Conservation (phyloP, 2,329 filamentous ascomycete species). For the Fusarium irregulare region DNA sequence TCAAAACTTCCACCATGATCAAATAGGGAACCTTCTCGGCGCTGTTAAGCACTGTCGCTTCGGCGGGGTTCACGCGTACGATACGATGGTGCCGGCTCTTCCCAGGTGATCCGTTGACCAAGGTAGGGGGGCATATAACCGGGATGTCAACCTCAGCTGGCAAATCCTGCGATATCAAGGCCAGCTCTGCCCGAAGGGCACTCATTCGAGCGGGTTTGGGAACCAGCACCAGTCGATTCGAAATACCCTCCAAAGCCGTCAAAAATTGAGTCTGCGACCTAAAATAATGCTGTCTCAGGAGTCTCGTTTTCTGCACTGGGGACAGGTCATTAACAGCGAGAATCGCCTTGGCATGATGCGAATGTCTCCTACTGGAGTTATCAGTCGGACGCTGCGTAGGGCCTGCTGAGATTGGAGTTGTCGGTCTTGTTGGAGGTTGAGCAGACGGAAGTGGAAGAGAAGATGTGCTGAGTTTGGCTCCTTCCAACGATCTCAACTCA, state of each 20-base stretch:
- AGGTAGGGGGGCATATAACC: slow-evolving; percentile 79
- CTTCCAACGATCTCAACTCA: slow-evolving; percentile 66
- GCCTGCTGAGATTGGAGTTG: slow-evolving; percentile 68
- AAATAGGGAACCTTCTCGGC: slow-evolving; percentile 88
- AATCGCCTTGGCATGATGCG: slow-evolving; percentile 68
- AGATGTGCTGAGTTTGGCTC: slow-evolving; percentile 74
- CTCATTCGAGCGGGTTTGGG: slow-evolving; percentile 85
- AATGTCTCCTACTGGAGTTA: slow-evolving; percentile 67
- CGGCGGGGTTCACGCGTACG: slow-evolving; percentile 83
- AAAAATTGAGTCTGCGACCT: slow-evolving; percentile 83
- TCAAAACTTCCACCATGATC: slow-evolving; percentile 84
- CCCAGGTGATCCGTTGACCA: slow-evolving; percentile 78
- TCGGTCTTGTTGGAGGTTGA: slow-evolving; percentile 62
- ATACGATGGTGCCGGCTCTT: slow-evolving; percentile 85
- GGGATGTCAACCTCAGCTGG: slow-evolving; percentile 88
- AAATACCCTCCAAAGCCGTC: slow-evolving; percentile 84
- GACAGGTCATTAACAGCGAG: slow-evolving; percentile 72
- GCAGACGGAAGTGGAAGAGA: slow-evolving; percentile 74
- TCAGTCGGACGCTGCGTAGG: slow-evolving; percentile 60
- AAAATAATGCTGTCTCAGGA: slow-evolving; percentile 85
- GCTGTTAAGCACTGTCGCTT: slow-evolving; percentile 87
- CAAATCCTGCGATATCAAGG: slow-evolving; percentile 82
- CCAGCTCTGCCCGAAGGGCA: slow-evolving; percentile 82
- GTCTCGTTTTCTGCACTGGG: slow-evolving; percentile 73
- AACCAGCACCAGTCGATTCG: slow-evolving; percentile 83